Conservation (phyloP, 2,329 filamentous ascomycete species). For the Aphanoascus verrucosus region DNA sequence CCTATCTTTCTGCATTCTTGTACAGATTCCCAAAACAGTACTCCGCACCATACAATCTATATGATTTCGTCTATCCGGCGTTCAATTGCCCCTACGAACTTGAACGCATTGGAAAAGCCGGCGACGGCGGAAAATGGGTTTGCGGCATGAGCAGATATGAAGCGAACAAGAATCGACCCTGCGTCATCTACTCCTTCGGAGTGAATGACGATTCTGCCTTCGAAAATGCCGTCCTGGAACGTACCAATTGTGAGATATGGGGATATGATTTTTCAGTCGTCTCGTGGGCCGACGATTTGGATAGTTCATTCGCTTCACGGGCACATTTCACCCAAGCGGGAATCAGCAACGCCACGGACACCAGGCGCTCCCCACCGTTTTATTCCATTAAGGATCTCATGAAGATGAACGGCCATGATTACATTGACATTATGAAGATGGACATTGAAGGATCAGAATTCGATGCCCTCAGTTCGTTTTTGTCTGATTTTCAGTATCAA, state of each 20-base stretch:
- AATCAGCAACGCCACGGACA: slow-evolving; percentile 5
- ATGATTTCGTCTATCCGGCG: slow-evolving; percentile 34
- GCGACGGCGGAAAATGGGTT: slow-evolving; percentile 38
- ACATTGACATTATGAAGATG: slow-evolving; percentile 15
- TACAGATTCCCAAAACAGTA: slow-evolving; percentile 11
- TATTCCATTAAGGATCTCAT: slow-evolving; percentile 14
- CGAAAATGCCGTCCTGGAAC: slow-evolving; percentile 30
- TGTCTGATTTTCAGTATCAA: slow-evolving; percentile 4
- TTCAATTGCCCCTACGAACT: slow-evolving; percentile 36
- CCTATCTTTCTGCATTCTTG: not conserved
- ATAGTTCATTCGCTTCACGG: slow-evolving; percentile 13
- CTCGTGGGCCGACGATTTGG: slow-evolving; percentile 25
- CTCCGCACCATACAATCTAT: slow-evolving; percentile 19
- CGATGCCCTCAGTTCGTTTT: slow-evolving; percentile 10
- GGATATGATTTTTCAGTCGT: slow-evolving; percentile 33
- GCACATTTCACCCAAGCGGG: slow-evolving; percentile 16
- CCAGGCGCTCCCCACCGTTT: slow-evolving; percentile 14
- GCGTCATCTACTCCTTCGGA: slow-evolving; percentile 34
- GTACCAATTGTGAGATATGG: slow-evolving; percentile 33
- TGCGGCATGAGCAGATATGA: slow-evolving; percentile 35
- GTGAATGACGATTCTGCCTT: slow-evolving; percentile 27
- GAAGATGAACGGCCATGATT: slow-evolving; percentile 13
- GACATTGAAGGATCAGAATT: slow-evolving; percentile 15
- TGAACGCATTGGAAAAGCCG: slow-evolving; percentile 31
- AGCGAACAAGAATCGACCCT: slow-evolving; percentile 18